These are phyloP conservation scores for Termitomyces sp. DNA, from an alignment of 768 basidiomycete species.

Conservation along the genomic window DNA sequence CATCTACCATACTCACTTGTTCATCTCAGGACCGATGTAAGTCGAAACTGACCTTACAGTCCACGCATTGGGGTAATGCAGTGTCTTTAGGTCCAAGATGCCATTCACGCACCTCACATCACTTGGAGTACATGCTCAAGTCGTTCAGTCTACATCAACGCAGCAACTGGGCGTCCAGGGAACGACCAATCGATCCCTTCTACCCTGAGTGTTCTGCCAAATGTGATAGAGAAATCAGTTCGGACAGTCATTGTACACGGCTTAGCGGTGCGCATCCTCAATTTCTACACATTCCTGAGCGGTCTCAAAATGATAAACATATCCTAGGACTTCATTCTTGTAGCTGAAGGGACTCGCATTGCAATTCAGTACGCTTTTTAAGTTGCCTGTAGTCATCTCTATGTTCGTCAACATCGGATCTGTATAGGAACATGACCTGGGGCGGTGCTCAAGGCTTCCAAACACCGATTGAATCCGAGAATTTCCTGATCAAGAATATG, in stretches of 20 bases:
- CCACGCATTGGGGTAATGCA: not conserved
- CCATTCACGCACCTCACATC: constrained; percentile 63
- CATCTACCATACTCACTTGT: not conserved
- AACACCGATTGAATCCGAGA: constrained; percentile 52
- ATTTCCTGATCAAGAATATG: constrained; percentile 56
- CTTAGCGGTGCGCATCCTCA: constrained; percentile 43
- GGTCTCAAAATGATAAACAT: not conserved
- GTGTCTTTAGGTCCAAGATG: constrained; percentile 32
- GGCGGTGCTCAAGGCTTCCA: constrained; percentile 64
- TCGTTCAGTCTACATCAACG: constrained; percentile 46
- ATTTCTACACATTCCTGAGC: not conserved
- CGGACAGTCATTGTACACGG: constrained; percentile 65
- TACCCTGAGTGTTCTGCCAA: constrained; percentile 57
- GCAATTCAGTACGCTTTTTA: constrained; percentile 40
- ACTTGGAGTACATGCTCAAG: constrained; percentile 52
- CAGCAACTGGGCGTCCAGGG: constrained; percentile 27
- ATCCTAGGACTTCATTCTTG: constrained; percentile 33
- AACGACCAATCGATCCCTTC: constrained; percentile 55
- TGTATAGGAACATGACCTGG: constrained; percentile 43
- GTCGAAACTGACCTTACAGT: not conserved
- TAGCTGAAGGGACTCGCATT: constrained; percentile 46
- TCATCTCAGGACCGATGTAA: constrained; percentile 29
- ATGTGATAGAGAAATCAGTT: constrained; percentile 64
- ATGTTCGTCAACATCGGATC: not conserved
- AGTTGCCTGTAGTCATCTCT: not conserved